Percentiles rank a stretch among this genome's conserved stretches.
Evolutionary conservation across 2,329 filamentous ascomycete species (phyloP).

Genomic region (Colletotrichum sp.): DNA sequence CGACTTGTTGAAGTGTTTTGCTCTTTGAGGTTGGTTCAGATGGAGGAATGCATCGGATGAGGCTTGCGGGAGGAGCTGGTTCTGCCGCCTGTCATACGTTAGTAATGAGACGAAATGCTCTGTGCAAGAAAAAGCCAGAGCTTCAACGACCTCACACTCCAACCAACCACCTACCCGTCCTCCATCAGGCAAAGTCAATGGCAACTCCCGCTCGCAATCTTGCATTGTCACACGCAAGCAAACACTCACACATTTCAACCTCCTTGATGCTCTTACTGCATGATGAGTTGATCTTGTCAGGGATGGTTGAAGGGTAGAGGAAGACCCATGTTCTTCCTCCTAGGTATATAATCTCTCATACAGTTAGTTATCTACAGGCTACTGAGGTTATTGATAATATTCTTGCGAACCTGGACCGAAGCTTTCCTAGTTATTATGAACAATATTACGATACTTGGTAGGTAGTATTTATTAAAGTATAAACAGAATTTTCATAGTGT

Average conservation of each 20-base stretch:
- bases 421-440: too few species aligned
- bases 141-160: neutral
- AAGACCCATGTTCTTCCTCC: too few species aligned
- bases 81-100: neutral
- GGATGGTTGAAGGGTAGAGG: too few species aligned
- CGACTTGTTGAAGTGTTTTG: neutral
- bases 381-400: too few species aligned
- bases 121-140: neutral
- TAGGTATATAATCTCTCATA: too few species aligned
- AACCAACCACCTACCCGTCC: neutral
- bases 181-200: neutral
- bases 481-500: too few species aligned
- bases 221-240: neutral
- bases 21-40: neutral
- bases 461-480: too few species aligned
- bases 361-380: too few species aligned
- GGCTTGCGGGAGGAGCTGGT: neutral
- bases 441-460: too few species aligned
- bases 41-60: conserved; percentile 1
- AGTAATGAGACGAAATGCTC: neutral
- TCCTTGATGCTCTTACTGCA: neutral
- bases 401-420: too few species aligned
- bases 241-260: neutral
- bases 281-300: too few species aligned
- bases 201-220: neutral